These are phyloP conservation scores for Martiniozyma asiatica DNA, from an alignment of 1,139 yeast species.

Conservation along the genomic window DNA sequence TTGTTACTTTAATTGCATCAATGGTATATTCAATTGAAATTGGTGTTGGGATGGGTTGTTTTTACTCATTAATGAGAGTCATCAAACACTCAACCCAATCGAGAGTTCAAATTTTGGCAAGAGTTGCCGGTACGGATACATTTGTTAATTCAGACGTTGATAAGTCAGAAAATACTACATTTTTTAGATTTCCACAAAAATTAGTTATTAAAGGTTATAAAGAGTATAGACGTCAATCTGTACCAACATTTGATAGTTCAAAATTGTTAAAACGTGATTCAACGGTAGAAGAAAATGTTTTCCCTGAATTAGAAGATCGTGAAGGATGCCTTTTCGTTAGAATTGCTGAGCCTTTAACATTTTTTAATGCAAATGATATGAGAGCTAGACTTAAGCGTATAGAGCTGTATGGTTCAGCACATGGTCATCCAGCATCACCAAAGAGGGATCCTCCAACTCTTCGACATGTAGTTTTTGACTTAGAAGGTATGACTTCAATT, in stretches of 20 bases:
- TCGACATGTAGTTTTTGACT: slow-evolving; percentile 61
- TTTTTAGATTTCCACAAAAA: slow-evolving; percentile 9
- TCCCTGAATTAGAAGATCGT: slow-evolving; percentile 45
- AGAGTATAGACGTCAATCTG: slow-evolving; percentile 22
- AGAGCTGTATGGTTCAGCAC: slow-evolving; percentile 75
- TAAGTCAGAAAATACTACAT: slow-evolving; percentile 7
- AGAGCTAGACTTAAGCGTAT: slow-evolving; percentile 63
- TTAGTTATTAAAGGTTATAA: slow-evolving; percentile 18
- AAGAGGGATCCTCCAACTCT: slow-evolving; percentile 9
- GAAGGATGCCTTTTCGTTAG: slow-evolving; percentile 81
- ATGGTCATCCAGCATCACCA: slow-evolving; percentile 65
- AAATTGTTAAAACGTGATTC: background rate
- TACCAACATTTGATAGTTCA: slow-evolving; percentile 3
- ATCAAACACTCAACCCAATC: slow-evolving; percentile 79
- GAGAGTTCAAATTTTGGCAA: slow-evolving; percentile 78
- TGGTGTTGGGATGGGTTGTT: slow-evolving; percentile 79
- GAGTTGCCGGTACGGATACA: slow-evolving; percentile 64
- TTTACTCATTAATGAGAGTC: slow-evolving; percentile 68
- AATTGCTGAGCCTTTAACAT: slow-evolving; percentile 87
- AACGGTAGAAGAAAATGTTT: slow-evolving; percentile 2
- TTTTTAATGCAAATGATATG: slow-evolving; percentile 81
- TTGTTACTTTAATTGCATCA: slow-evolving; percentile 61
- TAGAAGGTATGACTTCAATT: slow-evolving; percentile 75
- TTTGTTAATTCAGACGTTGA: slow-evolving; percentile 68
- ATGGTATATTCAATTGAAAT: slow-evolving; percentile 76